phyloP scores from a whole-genome alignment of 2,329 filamentous ascomycete genomes.

The Daldinia sp. region DNA sequence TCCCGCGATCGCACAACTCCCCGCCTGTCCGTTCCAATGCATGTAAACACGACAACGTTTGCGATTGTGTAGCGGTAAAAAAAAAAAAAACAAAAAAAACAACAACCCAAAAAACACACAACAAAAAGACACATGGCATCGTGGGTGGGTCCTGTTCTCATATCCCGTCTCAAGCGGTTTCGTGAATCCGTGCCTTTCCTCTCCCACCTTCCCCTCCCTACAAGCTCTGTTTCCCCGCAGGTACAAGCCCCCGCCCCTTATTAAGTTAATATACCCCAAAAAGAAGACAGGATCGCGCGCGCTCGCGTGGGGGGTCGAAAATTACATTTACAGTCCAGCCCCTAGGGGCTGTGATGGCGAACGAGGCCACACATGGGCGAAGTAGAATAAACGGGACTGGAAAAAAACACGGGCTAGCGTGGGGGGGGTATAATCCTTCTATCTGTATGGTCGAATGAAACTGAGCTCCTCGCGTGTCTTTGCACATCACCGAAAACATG shows the following conservation, averaged over 20 bases:
- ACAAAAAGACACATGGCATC: constrained; percentile 29
- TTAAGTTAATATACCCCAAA: not conserved
- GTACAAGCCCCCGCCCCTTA: not conserved
- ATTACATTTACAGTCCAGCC: constrained; percentile 10
- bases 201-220: not conserved
- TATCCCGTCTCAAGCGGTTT: constrained; percentile 28
- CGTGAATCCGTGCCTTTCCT: constrained; percentile 4
- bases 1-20: constrained; percentile 5
- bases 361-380: not conserved
- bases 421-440: constrained; percentile 38
- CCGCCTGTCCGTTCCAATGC: constrained; percentile 22
- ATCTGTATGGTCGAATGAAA: constrained; percentile 32
- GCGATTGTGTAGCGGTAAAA: not conserved
- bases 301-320: constrained; percentile 1
- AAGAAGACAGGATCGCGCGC: not conserved
- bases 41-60: constrained; percentile 23
- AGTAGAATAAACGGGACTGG: constrained; percentile 6
- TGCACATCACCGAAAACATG: constrained; percentile 22
- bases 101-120: too few relatives aligned
- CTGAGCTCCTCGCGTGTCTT: constrained; percentile 27
- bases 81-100: not conserved
- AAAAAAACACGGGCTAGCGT: constrained; percentile 22
- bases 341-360: constrained; percentile 9
- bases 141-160: constrained; percentile 28
- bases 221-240: not conserved